Evolutionary conservation across 371 early-diverging fungal genomes (phyloP), one percentile per base, ranked within the genome.

Genomic region (Vairimorpha necatrix): DNA sequence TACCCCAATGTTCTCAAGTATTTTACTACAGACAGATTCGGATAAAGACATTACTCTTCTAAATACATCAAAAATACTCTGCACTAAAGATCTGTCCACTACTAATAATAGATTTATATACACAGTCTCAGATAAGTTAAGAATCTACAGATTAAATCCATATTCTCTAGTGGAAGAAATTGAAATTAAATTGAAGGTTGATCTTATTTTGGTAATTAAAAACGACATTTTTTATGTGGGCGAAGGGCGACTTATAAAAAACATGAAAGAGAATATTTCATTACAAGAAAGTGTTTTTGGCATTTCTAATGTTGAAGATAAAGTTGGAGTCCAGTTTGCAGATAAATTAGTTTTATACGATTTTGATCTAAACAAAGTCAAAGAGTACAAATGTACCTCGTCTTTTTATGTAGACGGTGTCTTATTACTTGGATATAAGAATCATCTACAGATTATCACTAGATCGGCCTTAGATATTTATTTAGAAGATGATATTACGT

Each of bases 401-500:
- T 61, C 26, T 46, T 61, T 28, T 48, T 71, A 22, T 20, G 36
- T 61, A 39, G 47, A 61, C 26, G 71, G 54, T 26, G 38, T 71
- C 26, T 33, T 71, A 3, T 16, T 71, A 28, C 32, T 61, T 20
- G 38, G 46, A 24, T 4, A 42, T 9, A 61, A 61, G 0, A 56
- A 60, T 32, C 6, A 22, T 11, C 42, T 71, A 60, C 33, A 48
- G 11, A 16, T 71, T 14, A 18, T 9, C 2, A 61, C 42, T 22
- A 46, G 33, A 22, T 54, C 50, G 22, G 0, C 14, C n/a, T 20
- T 72, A 38, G 67, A 56, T 18, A 60, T 77, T 32, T 61, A 22
- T 26, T 50, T 77, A 47, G 75, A 78, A 20, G 77, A 72, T 39
- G 46, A 56, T 18, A 77, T 77, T 46, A 50, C 53, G 16, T 42